phyloP scores from a whole-genome alignment of 371 early-diverging fungal genomes.

The Synchytrium microbalum region DNA sequence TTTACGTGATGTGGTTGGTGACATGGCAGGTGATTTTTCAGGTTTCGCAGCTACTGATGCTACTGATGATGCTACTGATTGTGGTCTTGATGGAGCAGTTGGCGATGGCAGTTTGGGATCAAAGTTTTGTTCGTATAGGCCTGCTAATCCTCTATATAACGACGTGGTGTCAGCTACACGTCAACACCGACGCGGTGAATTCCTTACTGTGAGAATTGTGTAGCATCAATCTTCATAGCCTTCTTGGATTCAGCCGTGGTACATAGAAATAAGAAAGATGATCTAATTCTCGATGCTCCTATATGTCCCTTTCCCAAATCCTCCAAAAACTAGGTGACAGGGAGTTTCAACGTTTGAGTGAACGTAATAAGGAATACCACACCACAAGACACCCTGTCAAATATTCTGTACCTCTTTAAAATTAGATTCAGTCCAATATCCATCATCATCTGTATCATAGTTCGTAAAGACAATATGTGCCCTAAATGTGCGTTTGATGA shows the following conservation, averaged over 20 bases:
- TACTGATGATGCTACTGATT: too few species aligned
- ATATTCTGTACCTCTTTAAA: constrained; percentile 11
- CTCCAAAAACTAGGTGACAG: constrained; percentile 8
- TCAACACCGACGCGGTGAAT: not conserved
- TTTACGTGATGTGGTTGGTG: not conserved
- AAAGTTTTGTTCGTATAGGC: constrained; percentile 13
- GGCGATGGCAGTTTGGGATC: too few species aligned
- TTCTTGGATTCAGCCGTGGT: constrained; percentile 8
- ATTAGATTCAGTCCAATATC: constrained; percentile 15
- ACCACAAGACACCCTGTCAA: not conserved
- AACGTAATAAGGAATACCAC: not conserved
- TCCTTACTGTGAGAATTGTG: not conserved
- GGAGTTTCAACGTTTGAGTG: not conserved
- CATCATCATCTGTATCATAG: constrained; percentile 18
- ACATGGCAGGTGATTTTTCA: not conserved
- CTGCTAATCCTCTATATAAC: constrained; percentile 13
- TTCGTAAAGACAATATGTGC: constrained; percentile 11
- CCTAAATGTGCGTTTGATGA: not conserved
- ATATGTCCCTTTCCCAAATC: constrained; percentile 15
- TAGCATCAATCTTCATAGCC: not conserved
- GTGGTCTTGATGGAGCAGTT: not conserved
- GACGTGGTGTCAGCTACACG: not conserved
- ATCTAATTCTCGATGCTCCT: constrained; percentile 6
- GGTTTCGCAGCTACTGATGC: not conserved
- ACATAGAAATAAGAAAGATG: constrained; percentile 16